Evolutionary conservation across 305 asterid species (phyloP).

Genomic region (Caryopteris hybrid): DNA sequence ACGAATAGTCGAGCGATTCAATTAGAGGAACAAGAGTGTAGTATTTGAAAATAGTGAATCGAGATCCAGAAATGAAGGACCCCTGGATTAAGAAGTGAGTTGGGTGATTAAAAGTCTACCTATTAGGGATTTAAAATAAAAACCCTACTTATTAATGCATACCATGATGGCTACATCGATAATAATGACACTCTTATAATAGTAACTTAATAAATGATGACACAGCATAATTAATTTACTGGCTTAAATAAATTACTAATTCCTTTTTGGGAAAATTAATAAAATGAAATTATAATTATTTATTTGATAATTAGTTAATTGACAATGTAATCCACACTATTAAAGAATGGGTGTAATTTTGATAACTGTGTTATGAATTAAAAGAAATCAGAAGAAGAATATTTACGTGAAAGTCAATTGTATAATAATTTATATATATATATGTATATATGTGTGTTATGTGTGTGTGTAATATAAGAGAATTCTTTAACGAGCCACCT

Average conservation of each 20-base stretch:
- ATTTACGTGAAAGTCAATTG: neutral
- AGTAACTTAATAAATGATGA: neutral
- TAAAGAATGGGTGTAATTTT: too few species aligned
- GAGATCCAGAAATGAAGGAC: neutral
- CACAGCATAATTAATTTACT: neutral
- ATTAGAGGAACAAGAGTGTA: too few species aligned
- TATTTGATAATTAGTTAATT: too few species aligned
- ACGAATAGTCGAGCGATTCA: too few species aligned
- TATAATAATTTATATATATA: neutral
- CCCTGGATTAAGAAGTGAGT: neutral
- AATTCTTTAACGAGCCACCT: constrained; percentile 16
- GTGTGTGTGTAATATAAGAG: neutral
- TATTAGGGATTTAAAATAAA: too few species aligned
- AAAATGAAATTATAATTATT: neutral
- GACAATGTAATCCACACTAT: too few species aligned
- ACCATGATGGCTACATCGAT: constrained; percentile 2
- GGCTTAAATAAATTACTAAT: too few species aligned
- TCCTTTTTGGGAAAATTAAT: neutral
- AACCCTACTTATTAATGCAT: constrained; percentile 10
- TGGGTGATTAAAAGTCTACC: constrained; percentile 9
- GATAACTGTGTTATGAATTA: neutral
- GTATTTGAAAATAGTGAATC: too few species aligned
- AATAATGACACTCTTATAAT: neutral
- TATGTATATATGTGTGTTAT: neutral
- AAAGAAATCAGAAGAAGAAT: too few species aligned